Evolutionary conservation across 257 asterid species (phyloP).

Genomic region (Marsdenia floribunda): DNA sequence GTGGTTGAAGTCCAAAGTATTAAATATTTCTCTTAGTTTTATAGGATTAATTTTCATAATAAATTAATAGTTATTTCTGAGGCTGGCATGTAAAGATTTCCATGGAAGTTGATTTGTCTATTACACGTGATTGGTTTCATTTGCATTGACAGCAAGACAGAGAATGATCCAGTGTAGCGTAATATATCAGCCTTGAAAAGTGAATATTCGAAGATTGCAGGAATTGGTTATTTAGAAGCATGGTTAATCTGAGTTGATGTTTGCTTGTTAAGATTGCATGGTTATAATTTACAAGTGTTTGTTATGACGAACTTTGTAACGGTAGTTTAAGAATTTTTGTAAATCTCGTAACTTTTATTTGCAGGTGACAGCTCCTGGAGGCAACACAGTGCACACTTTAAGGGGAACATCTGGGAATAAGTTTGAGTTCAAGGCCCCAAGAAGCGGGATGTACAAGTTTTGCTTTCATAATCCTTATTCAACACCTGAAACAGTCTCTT

Average conservation of each 20-base stretch:
- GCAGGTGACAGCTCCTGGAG: constrained; percentile 70
- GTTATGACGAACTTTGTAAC: neutral
- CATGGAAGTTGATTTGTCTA: neutral
- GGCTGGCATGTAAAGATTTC: neutral
- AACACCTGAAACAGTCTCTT: constrained; percentile 73
- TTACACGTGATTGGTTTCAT: neutral
- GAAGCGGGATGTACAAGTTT: constrained; percentile 79
- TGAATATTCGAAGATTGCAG: neutral
- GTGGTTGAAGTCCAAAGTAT: too few species aligned
- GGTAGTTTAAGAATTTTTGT: neutral
- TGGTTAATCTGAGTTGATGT: neutral
- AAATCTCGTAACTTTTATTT: constrained; percentile 16
- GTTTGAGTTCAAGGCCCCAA: constrained; percentile 75
- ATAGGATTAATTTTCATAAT: neutral
- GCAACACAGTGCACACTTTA: constrained; percentile 39
- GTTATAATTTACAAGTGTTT: neutral
- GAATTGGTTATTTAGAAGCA: neutral
- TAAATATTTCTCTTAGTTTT: neutral
- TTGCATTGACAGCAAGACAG: neutral
- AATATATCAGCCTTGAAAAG: neutral
- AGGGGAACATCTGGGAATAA: constrained; percentile 74
- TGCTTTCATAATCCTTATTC: constrained; percentile 78
- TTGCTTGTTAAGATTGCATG: neutral
- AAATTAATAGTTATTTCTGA: neutral
- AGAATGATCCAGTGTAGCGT: neutral